Conservation (phyloP, 2,329 filamentous ascomycete species). For the Cercospora sp. region DNA sequence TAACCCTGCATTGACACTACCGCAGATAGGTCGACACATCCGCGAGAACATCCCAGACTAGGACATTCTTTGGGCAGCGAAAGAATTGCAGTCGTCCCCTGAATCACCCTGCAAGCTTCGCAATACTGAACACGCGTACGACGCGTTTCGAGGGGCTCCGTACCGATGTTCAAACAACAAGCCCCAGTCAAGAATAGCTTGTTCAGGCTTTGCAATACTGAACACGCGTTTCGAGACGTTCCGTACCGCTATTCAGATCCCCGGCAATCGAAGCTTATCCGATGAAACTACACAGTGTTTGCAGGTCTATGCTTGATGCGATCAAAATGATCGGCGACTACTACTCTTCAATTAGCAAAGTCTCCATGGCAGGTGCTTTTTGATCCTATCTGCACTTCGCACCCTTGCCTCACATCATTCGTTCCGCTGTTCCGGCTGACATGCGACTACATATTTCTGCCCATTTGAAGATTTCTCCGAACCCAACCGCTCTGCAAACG, state of each 20-base stretch:
- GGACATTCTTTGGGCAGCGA: not conserved
- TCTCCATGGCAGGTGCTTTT: not conserved
- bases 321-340: not conserved
- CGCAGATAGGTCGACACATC: not conserved
- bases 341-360: not conserved
- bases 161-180: not conserved
- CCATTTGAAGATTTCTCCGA: not conserved
- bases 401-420: not conserved
- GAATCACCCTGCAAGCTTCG: not conserved
- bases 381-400: not conserved
- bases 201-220: not conserved
- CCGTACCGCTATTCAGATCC: not conserved
- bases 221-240: not conserved
- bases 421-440: not conserved
- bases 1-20: not conserved
- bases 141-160: not conserved
- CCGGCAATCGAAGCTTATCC: not conserved
- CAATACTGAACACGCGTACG: not conserved
- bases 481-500: not conserved
- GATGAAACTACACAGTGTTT: not conserved
- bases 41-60: not conserved
- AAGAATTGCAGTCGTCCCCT: not conserved
- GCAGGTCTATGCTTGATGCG: not conserved
- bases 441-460: not conserved
- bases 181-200: not conserved